A percentile compares a stretch with the other conserved stretches of the same genome.
These are phyloP conservation scores for Euclidium syriacum DNA, from an alignment of 345 rosid species.

Conservation along the genomic window DNA sequence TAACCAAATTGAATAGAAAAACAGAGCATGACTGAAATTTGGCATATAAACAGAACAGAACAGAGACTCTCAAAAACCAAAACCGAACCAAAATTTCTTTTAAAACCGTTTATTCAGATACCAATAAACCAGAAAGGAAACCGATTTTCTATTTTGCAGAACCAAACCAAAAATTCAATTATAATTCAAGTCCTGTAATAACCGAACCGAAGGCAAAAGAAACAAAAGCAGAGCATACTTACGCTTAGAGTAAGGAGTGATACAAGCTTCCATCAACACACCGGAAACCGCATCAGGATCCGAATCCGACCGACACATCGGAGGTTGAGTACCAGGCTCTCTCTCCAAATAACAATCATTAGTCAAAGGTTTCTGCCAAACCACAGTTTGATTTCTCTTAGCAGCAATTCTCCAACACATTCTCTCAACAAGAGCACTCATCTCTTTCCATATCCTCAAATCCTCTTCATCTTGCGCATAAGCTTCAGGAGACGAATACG, in stretches of 20 bases:
- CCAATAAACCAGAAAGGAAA: no score
- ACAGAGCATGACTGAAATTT: no score
- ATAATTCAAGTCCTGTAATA: no score
- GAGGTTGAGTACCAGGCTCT: constrained; percentile 82
- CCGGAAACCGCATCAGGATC: constrained; percentile 92
- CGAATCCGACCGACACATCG: constrained; percentile 76
- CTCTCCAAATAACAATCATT: constrained; percentile 86
- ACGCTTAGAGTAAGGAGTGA: constrained; percentile 84
- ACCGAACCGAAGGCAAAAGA: not conserved
- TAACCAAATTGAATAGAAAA: no score
- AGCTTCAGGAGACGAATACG: constrained; percentile 98
- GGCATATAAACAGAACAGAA: not conserved
- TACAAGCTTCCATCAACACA: constrained; percentile 90
- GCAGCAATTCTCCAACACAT: constrained; percentile 98
- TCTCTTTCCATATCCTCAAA: constrained; percentile 88
- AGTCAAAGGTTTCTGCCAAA: constrained; percentile 92
- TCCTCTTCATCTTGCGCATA: constrained; percentile 97
- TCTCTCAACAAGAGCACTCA: constrained; percentile 85
- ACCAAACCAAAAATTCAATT: no score
- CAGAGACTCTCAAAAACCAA: not conserved
- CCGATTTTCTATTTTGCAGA: no score
- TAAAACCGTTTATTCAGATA: no score
- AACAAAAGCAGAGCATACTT: constrained; percentile 31
- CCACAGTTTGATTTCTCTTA: constrained; percentile 89
- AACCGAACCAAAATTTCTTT: not conserved